Base-by-base conservation (phyloP, 2,329 filamentous ascomycete genomes). In the Penicillium vulpinum region DNA sequence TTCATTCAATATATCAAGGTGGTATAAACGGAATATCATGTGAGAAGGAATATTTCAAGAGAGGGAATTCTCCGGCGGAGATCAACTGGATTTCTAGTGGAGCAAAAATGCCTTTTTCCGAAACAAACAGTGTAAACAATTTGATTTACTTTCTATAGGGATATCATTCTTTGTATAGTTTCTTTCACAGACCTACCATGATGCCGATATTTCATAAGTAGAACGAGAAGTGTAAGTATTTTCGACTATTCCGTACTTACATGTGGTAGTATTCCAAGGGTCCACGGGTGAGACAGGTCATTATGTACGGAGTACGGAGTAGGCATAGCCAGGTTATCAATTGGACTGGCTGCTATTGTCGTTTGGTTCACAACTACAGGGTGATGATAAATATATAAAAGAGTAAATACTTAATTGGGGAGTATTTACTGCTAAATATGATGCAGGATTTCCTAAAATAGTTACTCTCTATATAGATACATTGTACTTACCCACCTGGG, bases 31-130 rank as follows among this genome's bases (percentile, higher is more conserved):
- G n/a, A n/a, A n/a, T n/a, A n/a, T n/a, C 22, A 5, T 4, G n/a
- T 26, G 16, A 36, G 29, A 38, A 38, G 16, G 11, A 15, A n/a
- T n/a, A n/a, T n/a, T n/a, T 46, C 49, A 16, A 51, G 39, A 44
- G 31, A 26, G 39, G 49, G 2, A 51, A 51, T 51, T 51, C 49
- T 51, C 49, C 49, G 49, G 49, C 11, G 49, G 49, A 21, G 49
- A n/a, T 31, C 10, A 11, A 18, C n/a, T 39, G 9, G 11, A 44
- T 44, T 51, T 21, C 48, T n/a, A 40, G 48, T 51, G 48, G 48
- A 41, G 48, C 26, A 41, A 51, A 22, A 51, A 22, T 22, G 26
- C 18, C 21, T 51, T 51, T 44, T 44, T 45, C 39, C 39, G 49
- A 35, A 21, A 22, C 29, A 51, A 45, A 51, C 39, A 44, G 16